phyloP scores from a whole-genome alignment of 129 eudicot genomes.

The Tagetes patula region DNA sequence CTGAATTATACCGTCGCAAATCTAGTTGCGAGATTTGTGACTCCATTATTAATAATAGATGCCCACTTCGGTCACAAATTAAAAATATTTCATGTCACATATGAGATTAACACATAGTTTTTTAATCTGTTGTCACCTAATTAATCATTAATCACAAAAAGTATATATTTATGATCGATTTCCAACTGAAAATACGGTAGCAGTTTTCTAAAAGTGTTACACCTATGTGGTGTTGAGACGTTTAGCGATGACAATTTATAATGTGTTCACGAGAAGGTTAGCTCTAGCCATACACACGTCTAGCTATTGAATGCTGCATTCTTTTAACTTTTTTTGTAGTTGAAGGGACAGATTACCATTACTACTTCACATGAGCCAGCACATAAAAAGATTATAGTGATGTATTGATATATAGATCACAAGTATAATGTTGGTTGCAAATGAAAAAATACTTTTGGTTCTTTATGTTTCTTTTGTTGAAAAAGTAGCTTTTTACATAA shows the following conservation, averaged over 20 bases:
- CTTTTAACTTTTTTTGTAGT: conserved; percentile 17
- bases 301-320: conserved; percentile 23
- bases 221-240: not conserved
- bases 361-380: conserved; percentile 37
- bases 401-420: conserved; percentile 14
- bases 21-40: too few species aligned
- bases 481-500: not conserved
- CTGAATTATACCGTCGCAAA: too few species aligned
- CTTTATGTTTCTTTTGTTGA: conserved; percentile 1
- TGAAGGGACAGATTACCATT: conserved; percentile 36
- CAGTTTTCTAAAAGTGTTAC: not conserved
- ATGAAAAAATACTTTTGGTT: conserved; percentile 5
- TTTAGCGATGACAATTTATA: conserved; percentile 25
- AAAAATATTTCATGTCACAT: too few species aligned
- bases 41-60: too few species aligned
- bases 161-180: too few species aligned
- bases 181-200: not conserved
- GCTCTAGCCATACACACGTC: conserved; percentile 38
- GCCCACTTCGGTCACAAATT: too few species aligned
- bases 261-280: conserved; percentile 38
- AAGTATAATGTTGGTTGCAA: conserved; percentile 15
- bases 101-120: too few species aligned
- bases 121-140: too few species aligned
- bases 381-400: not conserved
- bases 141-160: too few species aligned